Evolutionary conservation across 306 rosid species (phyloP).

Genomic region (Delonix regia): DNA sequence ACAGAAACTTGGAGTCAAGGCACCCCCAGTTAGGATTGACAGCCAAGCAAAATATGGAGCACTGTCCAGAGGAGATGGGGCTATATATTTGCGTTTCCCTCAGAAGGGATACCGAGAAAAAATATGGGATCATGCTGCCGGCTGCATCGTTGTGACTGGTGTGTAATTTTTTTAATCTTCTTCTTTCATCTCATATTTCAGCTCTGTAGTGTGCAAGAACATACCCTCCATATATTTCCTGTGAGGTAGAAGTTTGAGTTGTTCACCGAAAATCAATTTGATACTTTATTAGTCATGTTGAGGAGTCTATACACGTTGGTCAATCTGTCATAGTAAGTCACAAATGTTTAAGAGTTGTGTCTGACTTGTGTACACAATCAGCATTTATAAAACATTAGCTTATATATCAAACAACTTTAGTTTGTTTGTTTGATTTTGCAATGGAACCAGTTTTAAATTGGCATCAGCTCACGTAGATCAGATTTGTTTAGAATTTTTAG

Average conservation of each 20-base stretch:
- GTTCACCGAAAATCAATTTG: not conserved
- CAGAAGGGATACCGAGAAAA: conserved; percentile 89
- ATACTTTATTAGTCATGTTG: not conserved
- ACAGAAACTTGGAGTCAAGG: conserved; percentile 98
- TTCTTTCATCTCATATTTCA: conserved; percentile 7
- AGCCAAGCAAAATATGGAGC: conserved; percentile 98
- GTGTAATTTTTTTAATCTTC: conserved; percentile 17
- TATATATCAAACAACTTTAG: not conserved
- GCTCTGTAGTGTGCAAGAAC: not conserved
- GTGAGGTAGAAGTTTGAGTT: not conserved
- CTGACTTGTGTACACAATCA: too few relatives aligned
- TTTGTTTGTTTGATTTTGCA: too few relatives aligned
- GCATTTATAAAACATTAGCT: not conserved
- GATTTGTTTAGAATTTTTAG: too few relatives aligned
- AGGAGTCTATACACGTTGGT: not conserved
- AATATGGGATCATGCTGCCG: conserved; percentile 99
- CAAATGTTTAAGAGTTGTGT: not conserved
- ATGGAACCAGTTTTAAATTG: too few relatives aligned
- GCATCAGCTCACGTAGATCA: too few relatives aligned
- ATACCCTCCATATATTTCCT: not conserved
- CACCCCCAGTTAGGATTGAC: conserved; percentile 91
- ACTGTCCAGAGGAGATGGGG: conserved; percentile 96
- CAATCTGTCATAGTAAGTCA: not conserved
- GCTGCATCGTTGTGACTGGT: conserved; percentile 90
- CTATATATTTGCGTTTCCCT: conserved; percentile 90